These are phyloP conservation scores for Nakazawaea peltata DNA, from an alignment of 805 yeast genomes.

Conservation along the genomic window DNA sequence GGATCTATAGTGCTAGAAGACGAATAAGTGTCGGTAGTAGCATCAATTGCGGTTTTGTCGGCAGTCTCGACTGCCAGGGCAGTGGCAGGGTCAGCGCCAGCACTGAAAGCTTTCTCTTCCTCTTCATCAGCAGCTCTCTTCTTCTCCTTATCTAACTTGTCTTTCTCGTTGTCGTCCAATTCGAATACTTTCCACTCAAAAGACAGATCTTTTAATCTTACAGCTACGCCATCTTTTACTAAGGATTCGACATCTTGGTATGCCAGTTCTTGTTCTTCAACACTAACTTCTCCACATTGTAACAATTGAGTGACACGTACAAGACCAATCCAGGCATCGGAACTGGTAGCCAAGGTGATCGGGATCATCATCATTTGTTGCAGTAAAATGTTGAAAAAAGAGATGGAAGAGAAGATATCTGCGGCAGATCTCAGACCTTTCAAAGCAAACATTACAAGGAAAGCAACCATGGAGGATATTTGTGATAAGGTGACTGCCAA, in stretches of 20 bases:
- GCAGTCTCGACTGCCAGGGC: neutral
- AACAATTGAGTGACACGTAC: constrained; percentile 47
- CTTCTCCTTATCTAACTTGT: constrained; percentile 14
- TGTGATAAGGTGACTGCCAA: constrained; percentile 59
- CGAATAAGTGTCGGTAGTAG: constrained; percentile 32
- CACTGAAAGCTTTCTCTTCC: neutral
- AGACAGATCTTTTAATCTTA: constrained; percentile 41
- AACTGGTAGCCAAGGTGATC: constrained; percentile 54
- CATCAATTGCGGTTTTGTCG: constrained; percentile 15
- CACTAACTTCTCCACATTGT: constrained; percentile 33
- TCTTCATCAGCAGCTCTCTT: constrained; percentile 15
- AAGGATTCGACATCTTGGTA: constrained; percentile 10
- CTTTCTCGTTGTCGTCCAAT: constrained; percentile 19
- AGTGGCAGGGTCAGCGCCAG: neutral
- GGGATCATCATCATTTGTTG: constrained; percentile 62
- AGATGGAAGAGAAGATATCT: constrained; percentile 58
- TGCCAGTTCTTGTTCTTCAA: constrained; percentile 22
- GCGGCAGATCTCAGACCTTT: constrained; percentile 39
- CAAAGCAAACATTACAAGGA: constrained; percentile 25
- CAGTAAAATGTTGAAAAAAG: constrained; percentile 55
- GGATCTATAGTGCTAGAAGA: too few relatives aligned
- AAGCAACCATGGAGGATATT: constrained; percentile 59
- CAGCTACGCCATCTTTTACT: constrained; percentile 28
- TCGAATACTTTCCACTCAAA: constrained; percentile 59
- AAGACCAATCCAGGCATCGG: constrained; percentile 58